Evolutionary conservation across 768 basidiomycete species (phyloP), one percentile per base, ranked within the genome.

Genomic region (Lyophyllum atratum): DNA sequence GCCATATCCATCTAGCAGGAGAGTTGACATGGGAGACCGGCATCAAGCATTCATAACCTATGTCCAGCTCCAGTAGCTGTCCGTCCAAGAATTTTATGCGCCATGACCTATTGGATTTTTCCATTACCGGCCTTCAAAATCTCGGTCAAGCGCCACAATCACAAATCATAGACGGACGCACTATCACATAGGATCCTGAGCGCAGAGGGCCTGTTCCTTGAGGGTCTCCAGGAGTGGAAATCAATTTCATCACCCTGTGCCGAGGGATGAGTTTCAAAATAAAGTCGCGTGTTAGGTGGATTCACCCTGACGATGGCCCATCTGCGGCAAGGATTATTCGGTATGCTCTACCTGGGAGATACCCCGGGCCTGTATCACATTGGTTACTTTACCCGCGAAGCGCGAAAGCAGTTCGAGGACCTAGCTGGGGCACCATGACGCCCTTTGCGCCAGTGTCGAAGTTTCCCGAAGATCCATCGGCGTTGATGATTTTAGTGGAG

Each of bases 381-480:
- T 37, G 57, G 10, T 17, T 22, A 49, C 24, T 48, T 34, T 28
- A 31, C 11, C 29, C 5, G 29, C 29, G 33, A 44, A 65, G 54
- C 10, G 58, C 42, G 11, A 37, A 10, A 14, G n/a, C 47, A 40
- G 14, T 56, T 40, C 61, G 65, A 55, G 65, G 4, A 86, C 90
- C 84, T 61, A 89, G 79, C 56, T 81, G 81, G 43, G 90, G 89
- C 37, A 84, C 73, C 80, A 92, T 81, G 43, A 89, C 69, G 10
- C 84, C 88, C 58, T 73, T 81, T 15, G 80, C 78, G 28, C 87
- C 79, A 42, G 84, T 81, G 59, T 89, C 85, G 63, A 86, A 90
- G 40, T 71, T 87, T 42, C 84, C 87, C n/a, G 77, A 60, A 17
- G 83, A 75, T 50, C 90, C 90, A 61, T 90, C 86, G 1, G 78